Evolutionary conservation across 306 rosid species (phyloP), one percentile per base, ranked within the genome.

Genomic region (Pyrus bretschneideri): DNA sequence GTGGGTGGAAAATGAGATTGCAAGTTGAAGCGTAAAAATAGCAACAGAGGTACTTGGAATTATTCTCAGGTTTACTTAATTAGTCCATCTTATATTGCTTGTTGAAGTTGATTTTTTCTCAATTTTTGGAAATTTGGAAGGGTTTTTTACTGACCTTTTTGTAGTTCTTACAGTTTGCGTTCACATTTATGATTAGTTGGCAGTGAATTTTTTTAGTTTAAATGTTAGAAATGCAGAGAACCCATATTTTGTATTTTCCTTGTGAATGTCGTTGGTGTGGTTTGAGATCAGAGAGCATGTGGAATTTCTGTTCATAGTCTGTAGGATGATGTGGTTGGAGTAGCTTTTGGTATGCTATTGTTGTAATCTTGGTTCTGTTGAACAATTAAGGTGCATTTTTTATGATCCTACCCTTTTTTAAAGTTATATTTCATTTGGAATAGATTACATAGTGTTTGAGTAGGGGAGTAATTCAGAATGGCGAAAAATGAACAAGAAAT

Each of bases 401-500:
- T 40, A 35, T 29, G 46, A 23, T 14, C 33, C 45, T 30, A 63
- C 42, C 69, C 44, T 17, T 66, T 54, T 63, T 66, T 38, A 17
- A 78, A 78, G 19, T 54, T 75, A 51, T 9, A 60, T 22, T 69
- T 51, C 15, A 19, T 44, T 45, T 51, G 71, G 46, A 31, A 38
- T 63, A 83, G 83, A 67, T 61, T 65, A 76, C 76, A 25, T 5
- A 72, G 79, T 80, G 63, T n/a, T 60, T 67, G 71, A 72, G 71
- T 42, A 49, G 77, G 78, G 6, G 71, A 66, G 54, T 80, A 74
- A 57, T 71, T 81, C 52, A 81, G 73, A 80, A 94, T 95, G 98
- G 83, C 71, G 35, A 91, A 85, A 75, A 83, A 82, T 75, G 80
- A 1, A 21, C 76, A 83, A 75, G 92, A 90, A 84, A 71, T 85